A percentile compares a stretch with the other conserved stretches of the same genome.
These are phyloP conservation scores for Nemania serpens DNA, from an alignment of 2,329 filamentous ascomycete species.

Conservation along the genomic window DNA sequence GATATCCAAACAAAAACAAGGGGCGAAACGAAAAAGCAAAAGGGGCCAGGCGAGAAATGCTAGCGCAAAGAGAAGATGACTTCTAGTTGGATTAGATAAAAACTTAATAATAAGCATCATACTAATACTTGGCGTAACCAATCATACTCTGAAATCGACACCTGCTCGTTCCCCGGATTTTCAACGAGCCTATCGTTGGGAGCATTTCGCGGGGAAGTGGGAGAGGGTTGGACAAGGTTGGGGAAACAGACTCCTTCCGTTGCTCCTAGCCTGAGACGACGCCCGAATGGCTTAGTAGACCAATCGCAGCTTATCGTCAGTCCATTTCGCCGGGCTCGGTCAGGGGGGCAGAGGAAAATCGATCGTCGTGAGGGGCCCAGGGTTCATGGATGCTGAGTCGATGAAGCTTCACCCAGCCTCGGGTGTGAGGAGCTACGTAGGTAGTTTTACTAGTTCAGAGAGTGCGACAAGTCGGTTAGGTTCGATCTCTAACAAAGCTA, in stretches of 20 bases:
- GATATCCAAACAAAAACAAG: not conserved
- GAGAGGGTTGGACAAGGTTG: conserved; percentile 7
- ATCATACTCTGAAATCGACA: not conserved
- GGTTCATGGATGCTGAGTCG: conserved; percentile 9
- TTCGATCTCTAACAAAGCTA: not conserved
- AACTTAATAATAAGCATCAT: conserved; percentile 5
- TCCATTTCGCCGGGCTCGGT: conserved; percentile 19
- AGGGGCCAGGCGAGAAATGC: not conserved
- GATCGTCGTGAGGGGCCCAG: not conserved
- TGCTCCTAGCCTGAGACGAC: conserved; percentile 19
- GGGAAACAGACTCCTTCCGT: conserved; percentile 22
- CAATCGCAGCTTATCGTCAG: conserved; percentile 7
- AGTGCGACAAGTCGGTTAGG: not conserved
- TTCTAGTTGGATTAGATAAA: conserved; percentile 16
- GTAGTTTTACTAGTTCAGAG: no score
- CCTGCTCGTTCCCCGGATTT: conserved; percentile 8
- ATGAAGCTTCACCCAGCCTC: conserved; percentile 3
- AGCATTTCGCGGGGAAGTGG: conserved; percentile 11
- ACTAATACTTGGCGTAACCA: not conserved
- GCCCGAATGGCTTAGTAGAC: not conserved
- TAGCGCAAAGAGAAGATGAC: not conserved
- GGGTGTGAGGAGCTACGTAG: not conserved
- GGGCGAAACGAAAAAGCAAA: not conserved
- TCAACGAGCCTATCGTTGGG: conserved; percentile 8
- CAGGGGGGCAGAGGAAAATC: not conserved